Evolutionary conservation across 306 rosid species (phyloP), one percentile per base, ranked within the genome.

Genomic region (Quercus engelmannii): DNA sequence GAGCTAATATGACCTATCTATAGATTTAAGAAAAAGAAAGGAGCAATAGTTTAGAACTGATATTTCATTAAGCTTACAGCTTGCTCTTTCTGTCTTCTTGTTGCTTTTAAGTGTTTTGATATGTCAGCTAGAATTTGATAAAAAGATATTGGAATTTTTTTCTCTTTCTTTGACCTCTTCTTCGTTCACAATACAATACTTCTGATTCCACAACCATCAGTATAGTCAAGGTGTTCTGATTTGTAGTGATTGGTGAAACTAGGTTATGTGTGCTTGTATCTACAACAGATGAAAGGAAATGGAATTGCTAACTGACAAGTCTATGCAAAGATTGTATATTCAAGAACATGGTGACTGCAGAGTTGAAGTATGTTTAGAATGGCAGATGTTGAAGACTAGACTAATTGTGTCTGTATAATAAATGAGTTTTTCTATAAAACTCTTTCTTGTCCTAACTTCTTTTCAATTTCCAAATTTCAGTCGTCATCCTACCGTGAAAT

Each of bases 401-500:
- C 13, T 67, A 18, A 3, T 35, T 67, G n/a, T 5, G 5, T n/a
- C 1, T 17, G 69, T 13, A 35, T 28, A 19, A 67, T 33, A 14
- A 26, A 28, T 17, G 5, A 41, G 15, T 5, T 63, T 33, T 43
- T 67, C 5, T 55, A 28, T 4, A 9, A 17, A 54, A 15, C 13
- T 10, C 23, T 56, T 31, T 2, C 14, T 1, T 10, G 33, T 31
- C 23, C 51, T 67, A 33, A 67, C 52, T 19, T 19, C 23, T 67
- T 33, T 65, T 33, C 11, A 19, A 67, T 58, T 31, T 63, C 46
- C 28, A 28, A 38, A 31, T 67, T 81, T 38, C 76, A 92, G 97
- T 83, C 91, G 95, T 30, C 95, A 90, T 79, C 97, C 97, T 25
- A 43, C 65, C n/a, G 86, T 89, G 83, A 87, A 83, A 79, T 92